A percentile compares a stretch with the other conserved stretches of the same genome.
These are phyloP conservation scores for Pyrenochaeta sp. DNA, from an alignment of 2,329 filamentous ascomycete genomes.

Conservation along the genomic window DNA sequence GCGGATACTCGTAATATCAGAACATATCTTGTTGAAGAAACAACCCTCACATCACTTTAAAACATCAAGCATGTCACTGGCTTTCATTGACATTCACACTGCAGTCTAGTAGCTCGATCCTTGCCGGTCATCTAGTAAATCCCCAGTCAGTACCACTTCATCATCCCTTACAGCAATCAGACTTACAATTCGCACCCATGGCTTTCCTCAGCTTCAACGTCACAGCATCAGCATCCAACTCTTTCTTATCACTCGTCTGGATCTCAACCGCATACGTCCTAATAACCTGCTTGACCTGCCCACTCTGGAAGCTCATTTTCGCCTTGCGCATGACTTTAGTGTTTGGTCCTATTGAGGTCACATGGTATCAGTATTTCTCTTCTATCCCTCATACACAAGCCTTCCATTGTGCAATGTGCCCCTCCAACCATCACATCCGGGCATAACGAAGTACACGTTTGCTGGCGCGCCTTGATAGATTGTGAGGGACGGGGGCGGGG, in stretches of 20 bases:
- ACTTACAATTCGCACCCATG: slow-evolving; percentile 75
- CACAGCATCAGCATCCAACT: slow-evolving; percentile 69
- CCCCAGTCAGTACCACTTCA: background rate
- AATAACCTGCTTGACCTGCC: slow-evolving; percentile 70
- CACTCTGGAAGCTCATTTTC: slow-evolving; percentile 72
- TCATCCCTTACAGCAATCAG: background rate
- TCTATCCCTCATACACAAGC: no score
- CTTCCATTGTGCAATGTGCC: no score
- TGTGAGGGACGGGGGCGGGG: no score
- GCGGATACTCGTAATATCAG: no score
- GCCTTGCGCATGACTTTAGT: slow-evolving; percentile 76
- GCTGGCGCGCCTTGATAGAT: no score
- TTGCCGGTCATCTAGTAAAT: slow-evolving; percentile 28
- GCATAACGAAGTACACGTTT: no score
- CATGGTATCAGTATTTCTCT: background rate
- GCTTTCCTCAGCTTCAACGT: slow-evolving; percentile 69
- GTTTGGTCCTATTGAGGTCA: slow-evolving; percentile 37
- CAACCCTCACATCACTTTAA: no score
- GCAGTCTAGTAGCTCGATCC: slow-evolving; percentile 24
- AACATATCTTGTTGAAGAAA: no score
- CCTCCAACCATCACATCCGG: no score
- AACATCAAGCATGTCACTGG: no score
- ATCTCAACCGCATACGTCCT: slow-evolving; percentile 72
- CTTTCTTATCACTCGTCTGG: slow-evolving; percentile 67
- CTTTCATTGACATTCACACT: background rate